These are phyloP conservation scores for Lippia alba DNA, from an alignment of 305 asterid genomes.

Conservation along the genomic window DNA sequence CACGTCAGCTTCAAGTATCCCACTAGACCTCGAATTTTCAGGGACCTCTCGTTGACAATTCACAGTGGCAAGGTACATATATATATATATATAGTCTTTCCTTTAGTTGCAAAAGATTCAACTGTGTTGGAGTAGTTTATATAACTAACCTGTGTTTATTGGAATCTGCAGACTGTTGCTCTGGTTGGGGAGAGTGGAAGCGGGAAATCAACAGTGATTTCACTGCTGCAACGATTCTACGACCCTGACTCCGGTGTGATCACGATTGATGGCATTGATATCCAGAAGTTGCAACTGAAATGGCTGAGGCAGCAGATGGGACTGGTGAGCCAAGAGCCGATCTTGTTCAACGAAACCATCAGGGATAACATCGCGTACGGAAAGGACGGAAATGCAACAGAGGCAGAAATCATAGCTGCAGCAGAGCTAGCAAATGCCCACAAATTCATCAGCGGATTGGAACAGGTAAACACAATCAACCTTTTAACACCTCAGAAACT, in stretches of 20 bases:
- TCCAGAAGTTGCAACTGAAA: slow-evolving; percentile 55
- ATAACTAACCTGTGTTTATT: background rate
- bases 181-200: slow-evolving; percentile 84
- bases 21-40: slow-evolving; percentile 61
- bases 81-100: background rate
- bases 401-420: slow-evolving; percentile 62
- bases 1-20: slow-evolving; percentile 70
- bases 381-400: slow-evolving; percentile 55
- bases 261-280: slow-evolving; percentile 59
- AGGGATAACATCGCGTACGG: slow-evolving; percentile 74
- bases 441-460: slow-evolving; percentile 66
- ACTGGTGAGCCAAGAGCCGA: slow-evolving; percentile 76
- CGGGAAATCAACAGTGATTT: slow-evolving; percentile 73
- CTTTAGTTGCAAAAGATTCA: background rate
- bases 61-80: slow-evolving; percentile 68
- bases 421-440: slow-evolving; percentile 75
- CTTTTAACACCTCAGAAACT: background rate
- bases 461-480: slow-evolving; percentile 43
- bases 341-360: slow-evolving; percentile 61
- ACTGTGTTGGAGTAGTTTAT: background rate
- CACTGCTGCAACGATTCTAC: slow-evolving; percentile 61
- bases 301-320: slow-evolving; percentile 86
- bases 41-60: slow-evolving; percentile 59
- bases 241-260: slow-evolving; percentile 60
- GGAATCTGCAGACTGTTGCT: slow-evolving; percentile 54